Evolutionary conservation across 192 early-diverging fungal species (phyloP), one percentile per base, ranked within the genome.

Genomic region (Backusella luteola): DNA sequence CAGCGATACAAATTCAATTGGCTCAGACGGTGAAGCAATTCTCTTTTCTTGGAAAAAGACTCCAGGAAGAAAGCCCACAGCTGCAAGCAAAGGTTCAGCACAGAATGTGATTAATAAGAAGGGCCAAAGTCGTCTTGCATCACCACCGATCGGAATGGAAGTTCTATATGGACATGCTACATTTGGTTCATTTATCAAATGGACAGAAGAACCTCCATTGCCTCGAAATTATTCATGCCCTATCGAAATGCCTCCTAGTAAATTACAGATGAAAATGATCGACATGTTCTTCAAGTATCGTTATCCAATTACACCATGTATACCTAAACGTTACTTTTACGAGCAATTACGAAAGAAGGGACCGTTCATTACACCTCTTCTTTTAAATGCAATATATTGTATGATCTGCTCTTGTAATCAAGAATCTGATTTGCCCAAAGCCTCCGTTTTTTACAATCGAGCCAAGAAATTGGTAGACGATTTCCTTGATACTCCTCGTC

Each of bases 401-500:
- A n/a, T 14, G 4, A 23, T 35, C 19, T 36, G 34, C 19, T 21
- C 11, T 19, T 36, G 34, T 35, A 9, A 4, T 17, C 34, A 11
- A 69, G 29, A 39, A 3, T 17, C 34, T 8, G 34, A 6, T 39
- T 29, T 21, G 3, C 35, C n/a, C 19, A 39, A 36, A n/a, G n/a
- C 67, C 8, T n/a, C 34, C 32, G 68, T 79, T 21, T 79, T 75
- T 72, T 79, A 75, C 44, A 53, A 79, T 29, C 73, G 78, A 38
- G 78, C 73, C 21, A 73, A 63, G 23, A 34, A 26, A 17, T 38
- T 79, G 15, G 38, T 79, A 14, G 73, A 74, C 14, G 73, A 79
- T 42, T 79, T 75, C 15, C 46, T 79, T 49, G 78, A 79, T 75
- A 69, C 19, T 6, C 73, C 78, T 46, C 59, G 78, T 8, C 21